These are phyloP conservation scores for Orobanche coerulescens DNA, from an alignment of 257 asterid genomes.

Conservation along the genomic window DNA sequence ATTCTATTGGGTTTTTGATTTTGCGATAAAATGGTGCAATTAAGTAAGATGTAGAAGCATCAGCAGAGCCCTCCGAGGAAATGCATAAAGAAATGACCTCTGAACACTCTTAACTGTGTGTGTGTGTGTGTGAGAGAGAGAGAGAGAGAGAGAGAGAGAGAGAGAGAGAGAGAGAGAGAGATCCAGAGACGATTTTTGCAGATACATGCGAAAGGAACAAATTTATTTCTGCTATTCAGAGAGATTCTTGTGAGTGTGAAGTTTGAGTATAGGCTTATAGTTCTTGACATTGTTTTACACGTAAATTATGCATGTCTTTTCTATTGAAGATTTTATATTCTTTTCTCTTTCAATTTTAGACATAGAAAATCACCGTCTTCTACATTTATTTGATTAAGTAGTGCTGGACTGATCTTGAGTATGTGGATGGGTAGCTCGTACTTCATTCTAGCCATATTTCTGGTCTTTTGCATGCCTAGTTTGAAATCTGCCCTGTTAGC, in stretches of 20 bases:
- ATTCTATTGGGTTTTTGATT: not conserved
- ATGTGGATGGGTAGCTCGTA: not conserved
- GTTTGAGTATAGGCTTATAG: not conserved
- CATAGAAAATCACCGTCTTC: not conserved
- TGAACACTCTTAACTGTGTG: not conserved
- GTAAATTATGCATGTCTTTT: no score
- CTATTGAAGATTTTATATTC: not conserved
- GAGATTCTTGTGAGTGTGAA: not conserved
- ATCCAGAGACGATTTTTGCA: no score
- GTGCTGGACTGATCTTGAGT: slow-evolving; percentile 1
- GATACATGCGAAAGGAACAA: not conserved
- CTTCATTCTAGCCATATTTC: not conserved
- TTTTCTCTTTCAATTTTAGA: not conserved
- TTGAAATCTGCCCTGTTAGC: not conserved
- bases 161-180: no score
- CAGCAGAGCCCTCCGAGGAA: not conserved
- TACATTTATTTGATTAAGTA: not conserved
- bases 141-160: no score
- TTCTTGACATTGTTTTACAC: not conserved
- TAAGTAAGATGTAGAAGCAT: slow-evolving; percentile 11
- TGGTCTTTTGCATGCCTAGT: not conserved
- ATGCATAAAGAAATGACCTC: not conserved
- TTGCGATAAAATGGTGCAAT: not conserved
- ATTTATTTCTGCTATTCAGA: not conserved
- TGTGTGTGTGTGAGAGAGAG: not conserved